Conservation (phyloP, 2,329 filamentous ascomycete genomes). For the Aspergillus persii region DNA sequence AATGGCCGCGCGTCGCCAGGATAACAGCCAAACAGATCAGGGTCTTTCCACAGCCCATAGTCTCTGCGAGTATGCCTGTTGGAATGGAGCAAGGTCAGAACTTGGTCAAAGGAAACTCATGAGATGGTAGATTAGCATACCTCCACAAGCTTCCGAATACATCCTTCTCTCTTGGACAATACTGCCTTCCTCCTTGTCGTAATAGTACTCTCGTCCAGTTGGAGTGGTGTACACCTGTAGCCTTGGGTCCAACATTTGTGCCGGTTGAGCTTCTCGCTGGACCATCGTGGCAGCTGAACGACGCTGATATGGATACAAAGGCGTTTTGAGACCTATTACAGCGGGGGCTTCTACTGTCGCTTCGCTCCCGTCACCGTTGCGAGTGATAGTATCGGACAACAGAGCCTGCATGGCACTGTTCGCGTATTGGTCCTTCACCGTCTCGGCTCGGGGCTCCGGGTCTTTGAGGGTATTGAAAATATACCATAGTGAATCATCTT, state of each 20-base stretch:
- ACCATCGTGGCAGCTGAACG: conserved; percentile 81
- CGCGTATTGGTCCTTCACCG: conserved; percentile 32
- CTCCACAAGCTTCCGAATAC: conserved; percentile 73
- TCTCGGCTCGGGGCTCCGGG: conserved; percentile 33
- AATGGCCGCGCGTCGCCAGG: conserved; percentile 69
- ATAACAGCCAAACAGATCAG: conserved; percentile 78
- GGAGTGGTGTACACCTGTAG: conserved; percentile 62
- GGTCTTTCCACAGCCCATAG: conserved; percentile 71
- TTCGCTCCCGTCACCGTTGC: conserved; percentile 7
- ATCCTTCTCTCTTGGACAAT: conserved; percentile 65
- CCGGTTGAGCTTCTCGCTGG: conserved; percentile 69
- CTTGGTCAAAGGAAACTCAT: not conserved
- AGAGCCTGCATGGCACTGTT: conserved; percentile 38
- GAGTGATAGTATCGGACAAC: conserved; percentile 20
- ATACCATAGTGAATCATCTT: conserved; percentile 49
- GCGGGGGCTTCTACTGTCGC: conserved; percentile 16
- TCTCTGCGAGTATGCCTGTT: conserved; percentile 45
- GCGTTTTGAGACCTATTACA: conserved; percentile 50
- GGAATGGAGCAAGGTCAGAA: not conserved
- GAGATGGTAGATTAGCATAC: conserved; percentile 40
- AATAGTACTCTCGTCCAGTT: conserved; percentile 64
- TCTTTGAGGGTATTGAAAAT: conserved; percentile 50
- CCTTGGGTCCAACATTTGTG: conserved; percentile 69
- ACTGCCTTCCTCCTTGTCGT: conserved; percentile 62
- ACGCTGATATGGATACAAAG: conserved; percentile 74